Percentiles rank a stretch among this genome's conserved stretches.
Evolutionary conservation across 257 asterid genomes (phyloP).

Genomic region (Solanum okadae): DNA sequence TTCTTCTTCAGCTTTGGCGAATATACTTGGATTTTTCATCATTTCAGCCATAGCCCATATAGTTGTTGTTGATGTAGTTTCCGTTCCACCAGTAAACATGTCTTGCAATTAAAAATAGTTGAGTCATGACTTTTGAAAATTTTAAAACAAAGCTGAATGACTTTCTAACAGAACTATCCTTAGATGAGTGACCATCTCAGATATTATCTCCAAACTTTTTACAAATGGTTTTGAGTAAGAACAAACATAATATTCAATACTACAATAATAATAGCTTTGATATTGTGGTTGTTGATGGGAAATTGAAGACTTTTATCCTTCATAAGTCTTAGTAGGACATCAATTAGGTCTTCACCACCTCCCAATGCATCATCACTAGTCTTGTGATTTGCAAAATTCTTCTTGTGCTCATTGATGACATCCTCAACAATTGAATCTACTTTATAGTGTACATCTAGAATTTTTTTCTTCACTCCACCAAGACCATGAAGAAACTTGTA

Average conservation of each 20-base stretch:
- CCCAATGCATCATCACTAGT: neutral
- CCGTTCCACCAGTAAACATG: neutral
- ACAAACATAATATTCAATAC: neutral
- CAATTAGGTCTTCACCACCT: neutral
- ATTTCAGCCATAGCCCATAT: neutral
- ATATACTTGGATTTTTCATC: neutral
- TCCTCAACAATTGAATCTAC: neutral
- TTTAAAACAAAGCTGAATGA: neutral
- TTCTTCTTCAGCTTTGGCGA: neutral
- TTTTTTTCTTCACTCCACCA: neutral
- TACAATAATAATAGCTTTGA: neutral
- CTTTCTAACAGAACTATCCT: neutral
- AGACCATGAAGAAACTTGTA: neutral
- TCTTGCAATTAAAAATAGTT: neutral
- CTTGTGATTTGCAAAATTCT: neutral
- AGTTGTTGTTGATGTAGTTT: neutral
- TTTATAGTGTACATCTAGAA: neutral
- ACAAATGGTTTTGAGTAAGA: neutral
- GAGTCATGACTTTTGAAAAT: too few relatives aligned
- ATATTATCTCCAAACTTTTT: neutral
- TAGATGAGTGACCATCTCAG: neutral
- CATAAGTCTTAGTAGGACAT: neutral
- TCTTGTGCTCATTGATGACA: neutral
- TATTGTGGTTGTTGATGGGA: neutral
- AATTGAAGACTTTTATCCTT: neutral